phyloP scores from a whole-genome alignment of 148 eudicot species.

The Selenicereus undatus region DNA sequence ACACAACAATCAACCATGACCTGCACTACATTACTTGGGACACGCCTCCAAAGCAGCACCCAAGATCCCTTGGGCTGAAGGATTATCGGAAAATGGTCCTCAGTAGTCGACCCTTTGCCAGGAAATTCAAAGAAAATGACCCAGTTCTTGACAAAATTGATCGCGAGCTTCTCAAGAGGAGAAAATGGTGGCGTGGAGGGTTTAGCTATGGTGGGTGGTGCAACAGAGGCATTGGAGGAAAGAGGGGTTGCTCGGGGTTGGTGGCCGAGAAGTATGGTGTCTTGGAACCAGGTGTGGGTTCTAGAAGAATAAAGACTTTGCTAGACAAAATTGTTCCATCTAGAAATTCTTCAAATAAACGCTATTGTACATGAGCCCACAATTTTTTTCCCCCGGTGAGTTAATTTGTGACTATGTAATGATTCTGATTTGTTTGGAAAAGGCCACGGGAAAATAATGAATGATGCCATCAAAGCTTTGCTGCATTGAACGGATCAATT shows the following conservation, averaged over 20 bases:
- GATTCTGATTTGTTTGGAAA: background rate
- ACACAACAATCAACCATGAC: slow-evolving; percentile 79
- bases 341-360: slow-evolving; percentile 30
- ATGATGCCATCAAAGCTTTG: background rate
- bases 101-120: slow-evolving; percentile 77
- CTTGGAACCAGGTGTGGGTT: slow-evolving; percentile 59
- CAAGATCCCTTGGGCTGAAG: slow-evolving; percentile 60
- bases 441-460: background rate
- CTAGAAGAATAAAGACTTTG: slow-evolving; percentile 51
- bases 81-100: slow-evolving; percentile 75
- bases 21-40: slow-evolving; percentile 88
- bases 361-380: slow-evolving; percentile 53
- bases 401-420: slow-evolving; percentile 5
- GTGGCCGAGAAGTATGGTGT: slow-evolving; percentile 55
- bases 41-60: slow-evolving; percentile 88
- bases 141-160: slow-evolving; percentile 70
- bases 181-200: slow-evolving; percentile 17
- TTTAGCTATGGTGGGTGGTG: slow-evolving; percentile 84
- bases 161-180: slow-evolving; percentile 53
- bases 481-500: slow-evolving; percentile 9
- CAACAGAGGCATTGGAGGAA: slow-evolving; percentile 22
- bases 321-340: slow-evolving; percentile 46
- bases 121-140: slow-evolving; percentile 79
- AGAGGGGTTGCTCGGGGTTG: slow-evolving; percentile 30
- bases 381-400: background rate